These are phyloP conservation scores for Fagus crenata DNA, from an alignment of 306 rosid species.

Conservation along the genomic window DNA sequence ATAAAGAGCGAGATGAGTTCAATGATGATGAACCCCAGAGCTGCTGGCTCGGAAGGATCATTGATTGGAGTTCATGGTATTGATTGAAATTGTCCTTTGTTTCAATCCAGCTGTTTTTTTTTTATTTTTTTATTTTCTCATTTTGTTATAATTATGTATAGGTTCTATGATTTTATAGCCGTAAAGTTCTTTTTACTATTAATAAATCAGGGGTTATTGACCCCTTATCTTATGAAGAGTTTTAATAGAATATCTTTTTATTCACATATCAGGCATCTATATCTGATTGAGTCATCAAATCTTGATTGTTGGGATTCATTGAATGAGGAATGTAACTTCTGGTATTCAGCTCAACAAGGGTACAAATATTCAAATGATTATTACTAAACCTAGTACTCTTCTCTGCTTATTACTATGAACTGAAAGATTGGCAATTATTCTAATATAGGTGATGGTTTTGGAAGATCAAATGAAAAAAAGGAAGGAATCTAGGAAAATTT, in stretches of 20 bases:
- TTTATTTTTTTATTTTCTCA: neutral
- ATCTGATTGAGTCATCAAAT: neutral
- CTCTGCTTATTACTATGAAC: neutral
- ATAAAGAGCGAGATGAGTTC: slow-evolving; percentile 42
- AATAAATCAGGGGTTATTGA: neutral
- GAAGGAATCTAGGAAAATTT: neutral
- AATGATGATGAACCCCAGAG: slow-evolving; percentile 41
- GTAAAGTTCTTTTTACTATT: neutral
- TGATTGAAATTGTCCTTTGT: slow-evolving; percentile 12
- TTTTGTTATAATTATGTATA: neutral
- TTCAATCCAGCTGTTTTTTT: slow-evolving; percentile 6
- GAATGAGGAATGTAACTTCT: neutral
- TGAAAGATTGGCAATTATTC: neutral
- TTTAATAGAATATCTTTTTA: neutral
- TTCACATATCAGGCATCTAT: neutral
- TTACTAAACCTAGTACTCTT: neutral
- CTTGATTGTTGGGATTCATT: neutral
- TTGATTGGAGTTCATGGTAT: slow-evolving; percentile 47
- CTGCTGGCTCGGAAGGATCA: slow-evolving; percentile 46
- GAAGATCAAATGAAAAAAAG: neutral
- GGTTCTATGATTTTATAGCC: neutral
- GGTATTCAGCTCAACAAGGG: neutral
- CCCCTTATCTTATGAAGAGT: neutral
- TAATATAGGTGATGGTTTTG: neutral
- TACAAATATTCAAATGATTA: neutral